Percentiles rank a stretch among this genome's conserved stretches.
Evolutionary conservation across 148 eudicot genomes (phyloP).

Genomic region (Vaccinium myrtillus): DNA sequence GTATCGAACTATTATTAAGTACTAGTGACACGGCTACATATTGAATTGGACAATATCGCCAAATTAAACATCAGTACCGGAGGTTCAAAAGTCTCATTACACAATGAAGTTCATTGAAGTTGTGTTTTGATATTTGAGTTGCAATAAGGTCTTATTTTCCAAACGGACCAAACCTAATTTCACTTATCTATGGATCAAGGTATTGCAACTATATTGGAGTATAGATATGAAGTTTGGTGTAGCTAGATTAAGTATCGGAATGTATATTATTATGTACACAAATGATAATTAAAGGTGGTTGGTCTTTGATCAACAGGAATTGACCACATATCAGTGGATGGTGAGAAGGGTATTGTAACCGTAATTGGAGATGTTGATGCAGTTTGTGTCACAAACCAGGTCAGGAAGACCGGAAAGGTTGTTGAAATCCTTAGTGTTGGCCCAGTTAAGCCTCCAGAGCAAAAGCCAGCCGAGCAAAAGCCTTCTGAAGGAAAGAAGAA

Average conservation of each 20-base stretch:
- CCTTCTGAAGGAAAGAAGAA: not conserved
- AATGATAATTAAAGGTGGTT: not conserved
- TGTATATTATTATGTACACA: not conserved
- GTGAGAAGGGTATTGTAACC: constrained; percentile 27
- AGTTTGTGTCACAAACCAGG: constrained; percentile 12
- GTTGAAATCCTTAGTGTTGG: constrained; percentile 33
- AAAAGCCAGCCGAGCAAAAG: not conserved
- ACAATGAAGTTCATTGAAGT: too few relatives aligned
- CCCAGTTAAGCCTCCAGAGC: constrained; percentile 15
- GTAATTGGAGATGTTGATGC: constrained; percentile 37
- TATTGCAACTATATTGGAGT: too few relatives aligned
- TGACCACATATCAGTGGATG: constrained; percentile 25
- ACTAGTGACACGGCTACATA: too few relatives aligned
- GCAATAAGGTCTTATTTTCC: too few relatives aligned
- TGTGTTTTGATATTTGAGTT: too few relatives aligned
- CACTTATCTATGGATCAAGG: too few relatives aligned
- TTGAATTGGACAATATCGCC: not conserved
- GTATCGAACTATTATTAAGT: not conserved
- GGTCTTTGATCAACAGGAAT: constrained; percentile 12
- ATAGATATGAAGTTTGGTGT: not conserved
- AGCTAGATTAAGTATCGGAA: not conserved
- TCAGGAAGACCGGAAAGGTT: constrained; percentile 21
- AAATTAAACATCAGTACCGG: not conserved
- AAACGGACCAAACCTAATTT: too few relatives aligned
- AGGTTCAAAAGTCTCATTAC: not conserved